Evolutionary conservation across 148 eudicot species (phyloP), one percentile per base, ranked within the genome.

Genomic region (Heliosperma pusillum): DNA sequence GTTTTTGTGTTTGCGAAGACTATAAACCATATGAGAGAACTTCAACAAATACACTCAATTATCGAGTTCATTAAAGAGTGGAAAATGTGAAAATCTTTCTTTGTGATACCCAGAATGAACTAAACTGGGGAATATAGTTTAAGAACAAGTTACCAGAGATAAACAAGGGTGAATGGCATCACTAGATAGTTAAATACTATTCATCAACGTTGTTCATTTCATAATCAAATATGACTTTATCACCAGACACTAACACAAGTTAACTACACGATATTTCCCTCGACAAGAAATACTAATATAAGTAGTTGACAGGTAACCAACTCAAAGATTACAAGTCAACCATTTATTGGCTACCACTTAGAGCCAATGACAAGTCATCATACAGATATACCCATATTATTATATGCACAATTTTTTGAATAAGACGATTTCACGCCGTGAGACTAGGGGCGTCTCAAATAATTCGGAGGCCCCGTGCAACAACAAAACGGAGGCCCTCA

Each of bases 251-350:
- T 36, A 36, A 36, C 44, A 17, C 10, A 66, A 66, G 40, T 20
- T 52, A 7, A 36, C 42, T 1, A 36, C 42, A 36, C 42, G 42
- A 36, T 36, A 36, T 36, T 3, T 36, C 42, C 42, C 42, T 36
- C 9, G 7, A 36, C 42, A 36, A 36, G 42, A 36, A 57, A 16
- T 44, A 24, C 53, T 67, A 67, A 40, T 67, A 40, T 21, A 64
- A 27, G 65, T 70, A 40, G 68, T 65, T 75, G 74, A 16, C 58
- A 42, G 71, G 30, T 75, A 79, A 80, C 72, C 79, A 70, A 80
- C 61, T 71, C 72, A 53, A 55, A 64, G 67, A 67, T 69, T 52
- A 63, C 75, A 50, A 80, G 64, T n/a, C 71, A 40, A 80, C 75
- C 58, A 29, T 26, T 13, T 19, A 80, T 57, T 57, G 20, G 72